Percentiles rank a stretch among this genome's conserved stretches.
Evolutionary conservation across 2,329 filamentous ascomycete species (phyloP).

Genomic region (Myriosclerotinia curreyana): DNA sequence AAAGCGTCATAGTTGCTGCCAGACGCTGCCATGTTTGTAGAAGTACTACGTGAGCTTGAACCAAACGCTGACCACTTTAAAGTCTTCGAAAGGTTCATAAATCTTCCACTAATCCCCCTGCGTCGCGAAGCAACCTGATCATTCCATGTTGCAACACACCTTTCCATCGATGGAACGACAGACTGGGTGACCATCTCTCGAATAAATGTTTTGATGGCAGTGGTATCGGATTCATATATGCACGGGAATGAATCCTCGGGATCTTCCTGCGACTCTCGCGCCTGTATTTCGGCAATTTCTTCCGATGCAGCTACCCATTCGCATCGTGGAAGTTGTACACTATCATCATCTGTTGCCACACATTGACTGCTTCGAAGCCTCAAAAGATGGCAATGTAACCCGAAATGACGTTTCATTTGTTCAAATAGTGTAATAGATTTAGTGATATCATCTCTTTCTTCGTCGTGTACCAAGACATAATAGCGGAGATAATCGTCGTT

Average conservation of each 20-base stretch:
- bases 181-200: conserved; percentile 95
- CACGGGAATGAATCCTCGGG: conserved; percentile 71
- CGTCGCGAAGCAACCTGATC: conserved; percentile 91
- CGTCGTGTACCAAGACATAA: conserved; percentile 94
- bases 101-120: conserved; percentile 84
- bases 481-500: conserved; percentile 91
- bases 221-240: conserved; percentile 89
- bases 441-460: conserved; percentile 88
- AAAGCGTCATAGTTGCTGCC: conserved; percentile 73
- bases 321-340: conserved; percentile 72
- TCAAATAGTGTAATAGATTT: conserved; percentile 90
- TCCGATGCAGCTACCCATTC: conserved; percentile 89
- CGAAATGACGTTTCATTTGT: conserved; percentile 98
- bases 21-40: conserved; percentile 44
- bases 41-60: conserved; percentile 43
- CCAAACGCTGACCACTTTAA: conserved; percentile 79
- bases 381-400: conserved; percentile 89
- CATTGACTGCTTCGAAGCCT: conserved; percentile 81
- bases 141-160: conserved; percentile 88
- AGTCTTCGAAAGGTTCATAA: conserved; percentile 82
- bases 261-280: conserved; percentile 65
- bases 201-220: conserved; percentile 82
- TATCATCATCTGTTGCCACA: conserved; percentile 87
- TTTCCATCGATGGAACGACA: conserved; percentile 93
- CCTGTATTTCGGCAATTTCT: conserved; percentile 71